Base-by-base conservation (phyloP, 2,329 filamentous ascomycete genomes). In the Amylocarpus encephaloides region DNA sequence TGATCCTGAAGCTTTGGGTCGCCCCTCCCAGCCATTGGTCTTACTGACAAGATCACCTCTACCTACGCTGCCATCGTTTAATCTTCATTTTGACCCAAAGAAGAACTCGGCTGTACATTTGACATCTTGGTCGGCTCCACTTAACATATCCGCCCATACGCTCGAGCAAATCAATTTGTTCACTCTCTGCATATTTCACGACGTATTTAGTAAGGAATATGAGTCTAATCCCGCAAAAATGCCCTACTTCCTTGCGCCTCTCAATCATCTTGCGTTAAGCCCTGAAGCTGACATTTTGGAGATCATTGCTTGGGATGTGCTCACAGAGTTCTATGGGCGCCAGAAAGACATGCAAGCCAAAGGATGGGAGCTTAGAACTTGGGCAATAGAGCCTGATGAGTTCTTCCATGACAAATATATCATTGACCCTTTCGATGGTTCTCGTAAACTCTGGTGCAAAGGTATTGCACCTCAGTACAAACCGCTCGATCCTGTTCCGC, bases 131-230 rank as follows among this genome's bases (percentile, higher is more conserved):
- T 46, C 61, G 0, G 59, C 54, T 0, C 62, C 73, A 0, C 58
- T 90, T 0, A 10, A 67, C 1, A 56, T 81, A 0, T 66, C 69
- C 0, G n/a, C 41, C 0, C 61, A 69, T 0, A 63, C 73, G 1
- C 56, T 89, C 0, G 67, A 76, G 0, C 65, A 71, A 1, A 65
- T 97, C n/a, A 82, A 81, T 0, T 68, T 66, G 0, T 95, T 93
- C 64, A 95, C 88, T 0, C 70, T 94, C 36, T 75, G 78, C 4
- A 68, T 94, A 0, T 96, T 94, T 66, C 71, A 79, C 13, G 89
- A 97, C 59, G 73, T 96, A 0, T 97, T 95, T 71, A 92, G 90
- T 67, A 98, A 98, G 66, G 74, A 76, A 2, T 98, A 88, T 61
- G 81, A 86, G 43, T 72, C 78, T 0, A 73, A 81, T 13, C 59